Percentiles rank a stretch among this genome's conserved stretches.
Evolutionary conservation across 1,139 yeast genomes (phyloP).

Genomic region (Kodamaea arcana): DNA sequence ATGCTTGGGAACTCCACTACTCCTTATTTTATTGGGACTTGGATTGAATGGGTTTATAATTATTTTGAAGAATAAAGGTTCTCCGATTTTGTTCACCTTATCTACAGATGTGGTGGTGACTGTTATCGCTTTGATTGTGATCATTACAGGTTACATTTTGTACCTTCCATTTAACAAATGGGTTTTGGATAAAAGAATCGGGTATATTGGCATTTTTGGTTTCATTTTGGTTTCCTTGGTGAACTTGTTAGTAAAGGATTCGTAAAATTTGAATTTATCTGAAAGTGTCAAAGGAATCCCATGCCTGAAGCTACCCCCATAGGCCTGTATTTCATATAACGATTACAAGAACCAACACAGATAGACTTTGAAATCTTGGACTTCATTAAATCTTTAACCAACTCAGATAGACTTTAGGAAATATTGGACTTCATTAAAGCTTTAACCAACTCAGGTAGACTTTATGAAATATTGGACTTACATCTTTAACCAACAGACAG

Average conservation of each 20-base stretch:
- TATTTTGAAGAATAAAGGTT: constrained; percentile 11
- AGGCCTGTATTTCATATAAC: too few species aligned
- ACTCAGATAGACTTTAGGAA: too few species aligned
- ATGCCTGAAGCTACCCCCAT: too few species aligned
- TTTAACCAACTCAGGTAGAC: too few species aligned
- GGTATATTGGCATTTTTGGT: constrained; percentile 14
- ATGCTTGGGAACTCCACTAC: constrained; percentile 41
- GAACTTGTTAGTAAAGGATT: constrained; percentile 3
- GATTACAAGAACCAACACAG: too few species aligned
- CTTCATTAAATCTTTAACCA: too few species aligned
- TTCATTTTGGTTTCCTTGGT: constrained; percentile 8
- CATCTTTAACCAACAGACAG: too few species aligned
- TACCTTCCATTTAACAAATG: constrained; percentile 34
- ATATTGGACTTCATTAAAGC: too few species aligned
- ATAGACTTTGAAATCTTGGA: too few species aligned
- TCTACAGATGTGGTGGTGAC: constrained; percentile 24
- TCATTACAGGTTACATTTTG: constrained; percentile 21
- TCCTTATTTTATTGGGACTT: constrained; percentile 35
- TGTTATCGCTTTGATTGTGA: constrained; percentile 23
- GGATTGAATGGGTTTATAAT: constrained; percentile 33
- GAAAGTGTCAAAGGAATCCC: too few species aligned
- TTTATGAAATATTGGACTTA: too few species aligned
- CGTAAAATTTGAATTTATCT: neutral
- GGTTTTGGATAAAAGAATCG: constrained; percentile 31
- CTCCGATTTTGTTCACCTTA: constrained; percentile 23